Evolutionary conservation across 2,329 filamentous ascomycete species (phyloP).

Genomic region (Teratosphaeria gauchensis): DNA sequence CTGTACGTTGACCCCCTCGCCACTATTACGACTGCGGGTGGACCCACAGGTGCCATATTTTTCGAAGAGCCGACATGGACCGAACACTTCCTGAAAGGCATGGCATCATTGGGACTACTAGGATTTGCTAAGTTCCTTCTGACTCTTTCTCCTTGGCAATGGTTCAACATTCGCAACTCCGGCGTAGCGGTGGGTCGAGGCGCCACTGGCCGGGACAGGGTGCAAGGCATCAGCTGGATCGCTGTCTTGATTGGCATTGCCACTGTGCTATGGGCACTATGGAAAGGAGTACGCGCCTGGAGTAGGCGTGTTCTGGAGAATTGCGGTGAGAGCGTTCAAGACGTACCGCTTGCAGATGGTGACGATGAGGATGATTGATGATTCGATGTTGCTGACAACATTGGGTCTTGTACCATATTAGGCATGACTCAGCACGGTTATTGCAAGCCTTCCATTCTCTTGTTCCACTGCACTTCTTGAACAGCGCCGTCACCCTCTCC

Average conservation of each 20-base stretch:
- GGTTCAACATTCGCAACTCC: conserved; percentile 61
- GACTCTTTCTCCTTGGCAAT: conserved; percentile 63
- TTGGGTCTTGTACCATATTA: conserved; percentile 1
- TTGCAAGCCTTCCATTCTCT: not conserved
- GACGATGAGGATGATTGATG: conserved; percentile 41
- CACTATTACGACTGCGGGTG: conserved; percentile 27
- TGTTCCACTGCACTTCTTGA: not conserved
- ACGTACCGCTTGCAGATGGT: conserved; percentile 60
- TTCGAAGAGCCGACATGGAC: conserved; percentile 53
- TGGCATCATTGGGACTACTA: conserved; percentile 79
- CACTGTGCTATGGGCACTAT: conserved; percentile 75
- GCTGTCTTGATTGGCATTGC: conserved; percentile 70
- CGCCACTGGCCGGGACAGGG: conserved; percentile 62
- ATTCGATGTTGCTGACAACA: conserved; percentile 3
- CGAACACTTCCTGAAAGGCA: conserved; percentile 79
- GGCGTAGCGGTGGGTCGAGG: conserved; percentile 44
- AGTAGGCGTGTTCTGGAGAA: conserved; percentile 63
- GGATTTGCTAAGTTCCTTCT: conserved; percentile 76
- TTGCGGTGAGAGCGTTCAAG: conserved; percentile 70
- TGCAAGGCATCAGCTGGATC: conserved; percentile 69
- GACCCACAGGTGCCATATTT: conserved; percentile 21
- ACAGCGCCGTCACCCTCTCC: not conserved
- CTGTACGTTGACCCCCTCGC: conserved; percentile 67
- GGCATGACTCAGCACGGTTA: not conserved
- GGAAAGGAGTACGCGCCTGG: conserved; percentile 68